Evolutionary conservation across 345 rosid genomes (phyloP).

Genomic region (Salix dunnii): DNA sequence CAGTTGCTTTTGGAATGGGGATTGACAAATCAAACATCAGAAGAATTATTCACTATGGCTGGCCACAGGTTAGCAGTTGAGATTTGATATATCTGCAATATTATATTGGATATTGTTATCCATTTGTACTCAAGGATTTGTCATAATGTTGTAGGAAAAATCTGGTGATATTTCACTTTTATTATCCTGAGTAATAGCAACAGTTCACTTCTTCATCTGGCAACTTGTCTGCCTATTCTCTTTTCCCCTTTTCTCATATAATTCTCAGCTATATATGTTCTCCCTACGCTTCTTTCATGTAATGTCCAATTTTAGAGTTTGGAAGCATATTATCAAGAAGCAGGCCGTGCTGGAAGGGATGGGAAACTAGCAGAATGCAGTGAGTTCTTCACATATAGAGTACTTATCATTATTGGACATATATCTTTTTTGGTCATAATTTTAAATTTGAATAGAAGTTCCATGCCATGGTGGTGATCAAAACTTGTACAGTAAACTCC

Average conservation of each 20-base stretch:
- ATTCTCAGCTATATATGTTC: not conserved
- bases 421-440: not conserved
- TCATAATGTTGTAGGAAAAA: not conserved
- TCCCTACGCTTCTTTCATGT: not conserved
- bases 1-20: slow-evolving; percentile 95
- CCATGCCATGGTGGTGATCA: not conserved
- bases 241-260: not conserved
- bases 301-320: slow-evolving; percentile 53
- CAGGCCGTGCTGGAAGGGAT: slow-evolving; percentile 98
- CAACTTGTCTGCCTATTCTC: too few species aligned
- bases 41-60: slow-evolving; percentile 83
- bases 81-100: slow-evolving; percentile 1
- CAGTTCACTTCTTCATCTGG: too few species aligned
- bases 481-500: not conserved
- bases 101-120: not conserved
- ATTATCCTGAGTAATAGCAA: too few species aligned
- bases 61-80: slow-evolving; percentile 71
- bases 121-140: not conserved
- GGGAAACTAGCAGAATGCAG: slow-evolving; percentile 81
- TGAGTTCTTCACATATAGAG: slow-evolving; percentile 28
- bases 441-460: not conserved
- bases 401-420: not conserved
- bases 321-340: slow-evolving; percentile 97
- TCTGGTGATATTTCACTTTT: too few species aligned
- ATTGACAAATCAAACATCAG: slow-evolving; percentile 81